Percentiles rank a stretch among this genome's conserved stretches.
Conservation (phyloP, 306 rosid species). For the Abrus precatorius region DNA sequence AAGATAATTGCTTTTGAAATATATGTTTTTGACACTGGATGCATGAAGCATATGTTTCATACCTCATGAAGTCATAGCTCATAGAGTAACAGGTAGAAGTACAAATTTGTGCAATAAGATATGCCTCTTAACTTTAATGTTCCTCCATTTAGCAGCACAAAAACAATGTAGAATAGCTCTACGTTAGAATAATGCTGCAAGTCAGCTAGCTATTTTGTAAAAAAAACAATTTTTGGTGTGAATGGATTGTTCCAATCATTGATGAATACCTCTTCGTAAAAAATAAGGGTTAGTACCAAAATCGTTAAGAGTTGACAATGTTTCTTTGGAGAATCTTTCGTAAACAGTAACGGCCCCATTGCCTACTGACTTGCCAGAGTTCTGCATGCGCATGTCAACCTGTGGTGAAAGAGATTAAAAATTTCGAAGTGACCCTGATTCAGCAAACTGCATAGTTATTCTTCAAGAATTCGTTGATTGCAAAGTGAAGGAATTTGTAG, state of each 20-base stretch:
- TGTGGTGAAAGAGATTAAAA: background rate
- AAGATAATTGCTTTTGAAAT: constrained; percentile 7
- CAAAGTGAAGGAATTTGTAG: no score
- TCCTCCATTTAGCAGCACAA: background rate
- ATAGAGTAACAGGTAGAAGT: background rate
- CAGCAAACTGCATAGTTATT: no score
- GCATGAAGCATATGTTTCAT: constrained; percentile 24
- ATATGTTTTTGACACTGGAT: constrained; percentile 2
- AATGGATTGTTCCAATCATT: constrained; percentile 28
- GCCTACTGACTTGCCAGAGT: background rate
- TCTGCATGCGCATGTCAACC: background rate
- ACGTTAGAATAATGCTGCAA: background rate
- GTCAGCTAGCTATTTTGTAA: background rate
- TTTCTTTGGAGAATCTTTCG: constrained; percentile 26
- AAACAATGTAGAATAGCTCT: background rate
- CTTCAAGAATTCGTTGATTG: no score
- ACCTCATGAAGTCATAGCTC: background rate
- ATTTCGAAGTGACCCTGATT: no score
- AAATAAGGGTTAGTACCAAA: background rate
- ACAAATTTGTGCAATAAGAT: background rate
- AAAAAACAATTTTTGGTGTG: background rate
- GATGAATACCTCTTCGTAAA: background rate
- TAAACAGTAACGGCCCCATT: constrained; percentile 24
- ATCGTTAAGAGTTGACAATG: constrained; percentile 7
- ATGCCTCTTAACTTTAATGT: background rate